Evolutionary conservation across 1,284 basidiomycete species (phyloP), one percentile per base, ranked within the genome.

Genomic region (Trichosporon faecale): DNA sequence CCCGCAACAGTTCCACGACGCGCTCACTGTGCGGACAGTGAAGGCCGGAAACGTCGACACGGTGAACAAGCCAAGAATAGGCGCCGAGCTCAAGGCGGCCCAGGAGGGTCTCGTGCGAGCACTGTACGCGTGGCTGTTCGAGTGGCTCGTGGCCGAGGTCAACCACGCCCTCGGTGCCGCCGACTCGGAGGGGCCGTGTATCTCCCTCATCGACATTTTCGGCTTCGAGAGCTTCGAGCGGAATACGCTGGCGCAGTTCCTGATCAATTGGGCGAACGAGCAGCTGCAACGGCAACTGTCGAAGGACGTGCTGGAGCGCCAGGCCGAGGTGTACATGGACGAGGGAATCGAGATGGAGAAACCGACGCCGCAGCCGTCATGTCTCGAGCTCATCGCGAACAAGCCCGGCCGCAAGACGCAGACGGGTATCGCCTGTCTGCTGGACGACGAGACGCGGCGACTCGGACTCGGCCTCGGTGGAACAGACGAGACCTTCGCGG

Each of bases 261-360:
- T 73, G 23, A 73, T 73, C 72, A 73, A 73, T 68, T 73, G 72
- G 72, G 70, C 72, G 27, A 73, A 73, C 68, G 72, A 73, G 70
- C 70, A 73, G 61, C 70, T 71, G 12, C 66, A 69, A 27, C 68
- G 68, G 11, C 72, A 73, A 44, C 60, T 73, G 29, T 70, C 68
- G 11, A 69, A 69, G 37, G 69, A 71, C 31, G 70, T 73, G 21
- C 68, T 73, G 12, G 69, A 73, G 64, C 69, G 68, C 29, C 68
- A 73, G 60, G 69, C 69, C 2, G 72, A 73, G 44, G 65, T 65
- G 60, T 73, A 66, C 33, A 70, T 68, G 0, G 70, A 70, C 9
- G 72, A 73, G 66, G 72, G 68, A 0, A 73, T 73, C 37, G 55
- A 69, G 33, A 64, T 73, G 23, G 69, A 68, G 33, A 44, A 65